Evolutionary conservation across 1,139 yeast species (phyloP), one percentile per base, ranked within the genome.

Genomic region (Meyerozyma guilliermondii): DNA sequence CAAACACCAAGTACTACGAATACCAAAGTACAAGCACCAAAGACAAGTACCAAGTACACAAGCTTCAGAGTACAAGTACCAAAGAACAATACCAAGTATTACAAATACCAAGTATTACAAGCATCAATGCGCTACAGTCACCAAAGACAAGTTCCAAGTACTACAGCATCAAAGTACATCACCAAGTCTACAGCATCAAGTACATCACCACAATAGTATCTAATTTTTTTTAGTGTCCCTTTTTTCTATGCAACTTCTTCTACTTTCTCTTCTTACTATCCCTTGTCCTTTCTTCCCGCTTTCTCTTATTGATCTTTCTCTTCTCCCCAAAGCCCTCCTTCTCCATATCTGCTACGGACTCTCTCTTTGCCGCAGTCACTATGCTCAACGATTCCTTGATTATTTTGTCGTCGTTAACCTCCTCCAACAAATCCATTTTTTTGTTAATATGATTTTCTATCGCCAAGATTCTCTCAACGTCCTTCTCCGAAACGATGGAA

Each of bases 291-390:
- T 39, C 47, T 18, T 41, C 62, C 45, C 60, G 60, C 56, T 76
- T 84, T 53, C 65, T 67, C 52, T 72, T 79, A 47, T 81, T 80
- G 30, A 69, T 74, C 53, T 72, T 76, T 48, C 74, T 76, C 52
- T 79, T 76, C 54, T 87, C 92, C 9, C 98, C 97, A 60, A 89
- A 89, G 29, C 80, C 77, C 48, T 87, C 97, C 52, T 78, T 80
- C 47, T 92, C 97, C 97, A 92, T 89, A 39, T 87, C 96, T 87
- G 92, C 80, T 47, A 83, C 62, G 3, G 96, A 85, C 62, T 89
- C 96, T 52, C 97, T 76, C 65, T 87, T 89, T 20, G 98, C 98
- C 35, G 77, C 80, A 40, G 91, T 81, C 1, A 87, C 83, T 39
- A 74, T 72, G 43, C 76, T 80, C 49, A 92, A 68, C 1, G 91